These are phyloP conservation scores for Chaetomium strumarium DNA, from an alignment of 2,329 filamentous ascomycete species.

Conservation along the genomic window DNA sequence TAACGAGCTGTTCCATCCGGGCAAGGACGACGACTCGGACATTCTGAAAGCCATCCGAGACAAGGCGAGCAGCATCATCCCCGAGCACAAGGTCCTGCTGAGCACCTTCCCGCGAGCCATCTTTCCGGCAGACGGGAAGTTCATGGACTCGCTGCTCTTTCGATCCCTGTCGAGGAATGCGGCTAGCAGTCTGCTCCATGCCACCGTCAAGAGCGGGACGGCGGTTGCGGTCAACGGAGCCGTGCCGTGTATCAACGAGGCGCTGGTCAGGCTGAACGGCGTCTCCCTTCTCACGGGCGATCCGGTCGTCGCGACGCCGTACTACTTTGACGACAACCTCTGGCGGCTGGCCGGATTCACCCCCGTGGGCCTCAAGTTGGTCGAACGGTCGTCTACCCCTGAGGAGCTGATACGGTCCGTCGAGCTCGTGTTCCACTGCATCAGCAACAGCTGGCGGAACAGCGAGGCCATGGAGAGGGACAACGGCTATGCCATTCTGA, in stretches of 20 bases:
- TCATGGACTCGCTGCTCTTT: constrained; percentile 70
- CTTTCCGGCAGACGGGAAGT: constrained; percentile 73
- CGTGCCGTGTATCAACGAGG: constrained; percentile 80
- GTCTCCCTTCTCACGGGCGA: constrained; percentile 77
- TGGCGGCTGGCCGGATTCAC: constrained; percentile 93
- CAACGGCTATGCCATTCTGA: constrained; percentile 85
- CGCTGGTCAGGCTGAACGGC: constrained; percentile 73
- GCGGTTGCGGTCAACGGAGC: constrained; percentile 84
- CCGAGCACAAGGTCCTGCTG: constrained; percentile 74
- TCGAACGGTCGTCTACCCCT: constrained; percentile 67
- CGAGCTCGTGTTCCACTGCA: constrained; percentile 77
- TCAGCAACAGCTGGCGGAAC: constrained; percentile 91
- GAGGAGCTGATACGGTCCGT: constrained; percentile 71
- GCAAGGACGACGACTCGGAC: constrained; percentile 85
- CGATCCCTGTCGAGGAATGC: constrained; percentile 70
- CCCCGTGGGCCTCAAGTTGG: constrained; percentile 73
- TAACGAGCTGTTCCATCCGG: constrained; percentile 84
- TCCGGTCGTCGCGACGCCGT: constrained; percentile 74
- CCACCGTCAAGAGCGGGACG: constrained; percentile 67
- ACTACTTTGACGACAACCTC: constrained; percentile 81
- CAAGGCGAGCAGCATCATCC: constrained; percentile 74
- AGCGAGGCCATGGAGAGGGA: constrained; percentile 97
- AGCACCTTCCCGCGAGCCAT: constrained; percentile 77
- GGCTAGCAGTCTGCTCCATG: constrained; percentile 59
- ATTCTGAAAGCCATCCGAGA: constrained; percentile 83